phyloP scores from a whole-genome alignment of 345 rosid species.

The Citropsis articulata region DNA sequence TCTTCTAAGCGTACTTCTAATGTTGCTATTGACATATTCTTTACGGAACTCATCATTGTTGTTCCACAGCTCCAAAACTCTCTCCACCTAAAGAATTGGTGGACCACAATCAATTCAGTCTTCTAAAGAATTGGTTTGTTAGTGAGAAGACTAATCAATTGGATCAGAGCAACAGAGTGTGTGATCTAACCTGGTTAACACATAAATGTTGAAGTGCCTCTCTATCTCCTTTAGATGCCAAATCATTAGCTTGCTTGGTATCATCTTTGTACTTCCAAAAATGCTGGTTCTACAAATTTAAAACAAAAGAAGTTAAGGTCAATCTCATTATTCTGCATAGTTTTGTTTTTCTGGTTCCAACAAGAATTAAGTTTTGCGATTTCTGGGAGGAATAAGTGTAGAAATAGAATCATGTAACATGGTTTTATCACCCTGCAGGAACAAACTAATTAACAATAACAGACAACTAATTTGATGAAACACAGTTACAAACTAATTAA shows the following conservation, averaged over 20 bases:
- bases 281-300: slow-evolving; percentile 48
- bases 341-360: neutral
- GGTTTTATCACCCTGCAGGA: neutral
- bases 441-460: neutral
- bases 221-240: slow-evolving; percentile 51
- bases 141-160: slow-evolving; percentile 15
- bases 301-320: neutral
- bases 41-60: slow-evolving; percentile 58
- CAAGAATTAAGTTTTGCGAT: neutral
- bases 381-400: neutral
- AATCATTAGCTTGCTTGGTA: slow-evolving; percentile 47
- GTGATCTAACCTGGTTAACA: slow-evolving; percentile 52
- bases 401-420: neutral
- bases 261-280: slow-evolving; percentile 66
- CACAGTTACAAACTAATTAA: neutral
- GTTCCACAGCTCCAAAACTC: slow-evolving; percentile 65
- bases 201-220: slow-evolving; percentile 59
- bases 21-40: slow-evolving; percentile 58
- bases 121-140: slow-evolving; percentile 37
- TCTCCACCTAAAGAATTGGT: slow-evolving; percentile 54
- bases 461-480: neutral
- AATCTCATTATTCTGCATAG: neutral
- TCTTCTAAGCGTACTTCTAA: slow-evolving; percentile 63
- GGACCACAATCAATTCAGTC: no score
- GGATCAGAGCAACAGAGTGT: slow-evolving; percentile 7